Base-by-base conservation (phyloP, 306 rosid genomes). In the Castanospermum australe region DNA sequence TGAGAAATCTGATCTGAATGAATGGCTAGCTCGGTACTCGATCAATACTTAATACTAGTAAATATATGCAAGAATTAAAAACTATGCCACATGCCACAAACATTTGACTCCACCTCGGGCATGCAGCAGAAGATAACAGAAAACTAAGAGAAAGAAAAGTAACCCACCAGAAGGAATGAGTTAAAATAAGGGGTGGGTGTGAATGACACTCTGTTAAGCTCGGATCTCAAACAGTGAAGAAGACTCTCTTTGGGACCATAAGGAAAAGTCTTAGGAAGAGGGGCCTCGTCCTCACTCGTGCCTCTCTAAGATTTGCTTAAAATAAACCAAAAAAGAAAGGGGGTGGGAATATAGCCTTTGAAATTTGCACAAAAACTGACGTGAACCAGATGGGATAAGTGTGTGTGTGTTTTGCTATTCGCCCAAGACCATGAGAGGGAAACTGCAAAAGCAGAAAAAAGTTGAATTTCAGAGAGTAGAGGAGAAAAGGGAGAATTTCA, bases 151-250 rank as follows among this genome's bases (percentile, higher is more conserved):
- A 79, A 80, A 71, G 0, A 55, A 71, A 12, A 42, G 52, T 70
- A 73, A 74, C 13, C 13, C 47, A 81, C 14, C 30, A 14, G 24
- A 82, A 76, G 18, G 77, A 84, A 77, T 41, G 79, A 79, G 88
- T 81, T 86, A 60, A 83, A 79, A 64, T 42, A 67, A 56, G 50
- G 10, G 70, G 83, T 71, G 51, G 54, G 71, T 42, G 71, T 48
- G 75, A 81, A 74, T 70, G 90, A 84, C 87, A 82, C 89, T 82
- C 82, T 84, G 88, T 68, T 69, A 67, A 89, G 93, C 96, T 89
- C 96, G 88, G 86, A 92, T 92, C 95, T 90, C 93, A 89, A 90
- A 86, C 89, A 84, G 75, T 67, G 77, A 71, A 70, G 54, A 88
- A 85, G 85, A 82, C 84, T 82, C 83, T 81, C 86, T 85, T 88